Evolutionary conservation across 2,329 filamentous ascomycete genomes (phyloP).

Genomic region (Venturia pyrina): DNA sequence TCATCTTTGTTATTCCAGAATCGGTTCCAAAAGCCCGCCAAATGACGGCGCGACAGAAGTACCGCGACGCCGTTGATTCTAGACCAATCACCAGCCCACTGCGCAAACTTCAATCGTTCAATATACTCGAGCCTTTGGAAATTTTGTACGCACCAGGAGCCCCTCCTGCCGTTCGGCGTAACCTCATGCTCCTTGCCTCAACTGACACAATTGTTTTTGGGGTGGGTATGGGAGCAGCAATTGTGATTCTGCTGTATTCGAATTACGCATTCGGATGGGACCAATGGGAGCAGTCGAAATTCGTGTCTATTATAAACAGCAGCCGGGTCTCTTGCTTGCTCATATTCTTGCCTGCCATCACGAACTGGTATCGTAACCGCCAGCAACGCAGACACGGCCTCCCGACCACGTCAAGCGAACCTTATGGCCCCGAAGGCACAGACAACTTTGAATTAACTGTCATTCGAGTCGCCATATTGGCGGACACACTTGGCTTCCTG

Average conservation of each 20-base stretch:
- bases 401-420: constrained; percentile 14
- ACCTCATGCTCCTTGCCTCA: constrained; percentile 67
- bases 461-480: constrained; percentile 63
- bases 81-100: constrained; percentile 32
- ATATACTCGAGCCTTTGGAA: constrained; percentile 66
- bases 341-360: constrained; percentile 63
- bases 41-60: constrained; percentile 57
- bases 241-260: constrained; percentile 76
- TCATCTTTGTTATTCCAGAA: constrained; percentile 68
- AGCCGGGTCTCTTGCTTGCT: constrained; percentile 68
- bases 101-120: constrained; percentile 37
- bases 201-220: constrained; percentile 78
- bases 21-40: constrained; percentile 63
- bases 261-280: constrained; percentile 75
- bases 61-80: constrained; percentile 31
- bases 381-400: constrained; percentile 46
- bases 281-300: constrained; percentile 67
- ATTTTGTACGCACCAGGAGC: constrained; percentile 62
- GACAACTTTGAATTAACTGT: constrained; percentile 69
- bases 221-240: constrained; percentile 67
- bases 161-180: constrained; percentile 55
- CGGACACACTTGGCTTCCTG: constrained; percentile 65
- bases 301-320: constrained; percentile 67
- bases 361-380: constrained; percentile 62
- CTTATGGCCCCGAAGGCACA: constrained; percentile 42